These are phyloP conservation scores for Agaricus blazei DNA, from an alignment of 768 basidiomycete species.

Conservation along the genomic window DNA sequence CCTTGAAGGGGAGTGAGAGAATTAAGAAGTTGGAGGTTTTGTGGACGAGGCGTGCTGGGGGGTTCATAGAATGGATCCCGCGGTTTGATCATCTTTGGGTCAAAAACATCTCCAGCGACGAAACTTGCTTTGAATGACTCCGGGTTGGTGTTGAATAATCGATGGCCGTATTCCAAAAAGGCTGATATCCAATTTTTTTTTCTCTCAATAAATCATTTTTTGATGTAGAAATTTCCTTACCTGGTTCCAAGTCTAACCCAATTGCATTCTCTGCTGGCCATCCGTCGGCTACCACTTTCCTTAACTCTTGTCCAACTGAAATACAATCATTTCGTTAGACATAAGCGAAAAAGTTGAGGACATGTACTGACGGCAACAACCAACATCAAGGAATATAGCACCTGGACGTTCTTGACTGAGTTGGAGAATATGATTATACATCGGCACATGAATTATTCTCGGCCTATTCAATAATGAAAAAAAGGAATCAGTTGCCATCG, in stretches of 20 bases:
- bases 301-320: slow-evolving; percentile 32
- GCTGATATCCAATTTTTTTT: slow-evolving; percentile 22
- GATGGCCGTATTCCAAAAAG: slow-evolving; percentile 60
- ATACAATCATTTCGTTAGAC: slow-evolving; percentile 10
- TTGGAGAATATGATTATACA: slow-evolving; percentile 24
- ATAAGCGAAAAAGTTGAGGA: neutral
- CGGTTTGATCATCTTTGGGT: slow-evolving; percentile 35
- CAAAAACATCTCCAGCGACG: slow-evolving; percentile 50
- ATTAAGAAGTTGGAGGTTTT: slow-evolving; percentile 10
- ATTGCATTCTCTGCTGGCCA: slow-evolving; percentile 32
- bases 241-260: slow-evolving; percentile 30
- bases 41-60: neutral
- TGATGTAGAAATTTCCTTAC: slow-evolving; percentile 11
- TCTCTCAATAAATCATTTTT: neutral
- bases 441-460: slow-evolving; percentile 29
- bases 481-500: neutral
- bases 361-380: slow-evolving; percentile 32
- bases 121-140: slow-evolving; percentile 51
- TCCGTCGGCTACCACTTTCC: slow-evolving; percentile 34
- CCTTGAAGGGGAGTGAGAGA: slow-evolving; percentile 33
- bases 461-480: slow-evolving; percentile 12
- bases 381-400: slow-evolving; percentile 35
- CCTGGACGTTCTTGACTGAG: slow-evolving; percentile 19
- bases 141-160: slow-evolving; percentile 49
- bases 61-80: slow-evolving; percentile 16